phyloP scores from a whole-genome alignment of 495 filamentous ascomycete genomes.

The Haplographium delicatum region DNA sequence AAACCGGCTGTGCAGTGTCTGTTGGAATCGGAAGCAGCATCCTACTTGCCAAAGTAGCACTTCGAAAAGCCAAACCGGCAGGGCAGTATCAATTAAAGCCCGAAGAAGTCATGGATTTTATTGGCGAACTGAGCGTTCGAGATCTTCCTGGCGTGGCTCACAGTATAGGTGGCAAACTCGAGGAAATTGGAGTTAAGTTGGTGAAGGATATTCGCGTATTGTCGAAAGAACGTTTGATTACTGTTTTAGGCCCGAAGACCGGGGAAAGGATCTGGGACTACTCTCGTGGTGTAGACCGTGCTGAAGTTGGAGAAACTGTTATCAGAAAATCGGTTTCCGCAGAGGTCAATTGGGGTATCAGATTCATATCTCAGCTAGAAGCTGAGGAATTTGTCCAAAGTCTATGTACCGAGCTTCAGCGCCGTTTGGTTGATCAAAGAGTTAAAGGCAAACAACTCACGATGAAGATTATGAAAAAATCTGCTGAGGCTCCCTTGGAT shows the following conservation, averaged over 20 bases:
- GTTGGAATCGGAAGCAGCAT: conserved; percentile 95
- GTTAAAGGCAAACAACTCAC: conserved; percentile 85
- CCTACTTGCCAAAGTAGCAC: conserved; percentile 80
- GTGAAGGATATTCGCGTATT: conserved; percentile 77
- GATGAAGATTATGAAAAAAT: conserved; percentile 86
- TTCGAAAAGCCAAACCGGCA: conserved; percentile 90
- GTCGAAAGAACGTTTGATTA: conserved; percentile 66
- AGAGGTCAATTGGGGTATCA: conserved; percentile 97
- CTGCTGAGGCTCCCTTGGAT: conserved; percentile 81
- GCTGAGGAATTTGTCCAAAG: conserved; percentile 85
- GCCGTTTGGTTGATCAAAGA: conserved; percentile 69
- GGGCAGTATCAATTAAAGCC: conserved; percentile 85
- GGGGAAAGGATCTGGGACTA: conserved; percentile 91
- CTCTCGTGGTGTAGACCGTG: conserved; percentile 78
- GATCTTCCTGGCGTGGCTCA: conserved; percentile 84
- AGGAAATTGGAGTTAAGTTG: conserved; percentile 75
- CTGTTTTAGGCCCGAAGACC: conserved; percentile 80
- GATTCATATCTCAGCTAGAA: conserved; percentile 84
- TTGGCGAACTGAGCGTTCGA: conserved; percentile 69
- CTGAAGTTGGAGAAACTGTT: conserved; percentile 78
- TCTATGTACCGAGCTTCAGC: conserved; percentile 75
- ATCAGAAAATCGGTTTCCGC: conserved; percentile 87
- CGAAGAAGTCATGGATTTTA: conserved; percentile 68
- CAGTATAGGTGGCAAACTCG: conserved; percentile 76
- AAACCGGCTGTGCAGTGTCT: conserved; percentile 80